Percentiles rank a stretch among this genome's conserved stretches.
Conservation (phyloP, 1,284 basidiomycete genomes). For the Trametes pubescens region DNA sequence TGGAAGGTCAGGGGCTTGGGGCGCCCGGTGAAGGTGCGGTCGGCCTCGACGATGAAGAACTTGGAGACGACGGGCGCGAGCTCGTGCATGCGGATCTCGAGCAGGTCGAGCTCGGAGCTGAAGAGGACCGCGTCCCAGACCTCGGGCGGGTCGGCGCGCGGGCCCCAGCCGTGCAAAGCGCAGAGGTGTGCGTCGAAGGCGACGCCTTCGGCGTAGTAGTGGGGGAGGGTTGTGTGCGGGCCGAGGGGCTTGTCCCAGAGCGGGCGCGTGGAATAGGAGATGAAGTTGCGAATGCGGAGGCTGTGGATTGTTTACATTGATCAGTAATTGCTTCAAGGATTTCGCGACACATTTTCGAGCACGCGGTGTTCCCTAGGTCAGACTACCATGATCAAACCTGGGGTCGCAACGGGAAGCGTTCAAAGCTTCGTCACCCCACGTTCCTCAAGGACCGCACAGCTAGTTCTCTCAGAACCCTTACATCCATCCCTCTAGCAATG, state of each 20-base stretch:
- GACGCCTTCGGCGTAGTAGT: slow-evolving; percentile 66
- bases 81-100: slow-evolving; percentile 75
- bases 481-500: not conserved
- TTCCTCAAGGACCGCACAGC: not conserved
- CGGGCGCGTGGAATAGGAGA: slow-evolving; percentile 69
- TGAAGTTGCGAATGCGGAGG: slow-evolving; percentile 52
- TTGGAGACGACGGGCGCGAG: slow-evolving; percentile 65
- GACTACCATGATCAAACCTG: no score
- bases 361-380: no score
- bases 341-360: not conserved
- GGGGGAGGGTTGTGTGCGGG: slow-evolving; percentile 56
- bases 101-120: slow-evolving; percentile 72
- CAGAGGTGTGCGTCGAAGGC: slow-evolving; percentile 55
- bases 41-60: slow-evolving; percentile 75
- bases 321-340: not conserved
- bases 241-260: slow-evolving; percentile 68
- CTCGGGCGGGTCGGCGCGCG: slow-evolving; percentile 39
- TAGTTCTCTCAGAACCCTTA: not conserved
- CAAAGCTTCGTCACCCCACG: no score
- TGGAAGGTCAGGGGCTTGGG: slow-evolving; percentile 64
- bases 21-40: slow-evolving; percentile 67
- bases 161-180: slow-evolving; percentile 61
- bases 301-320: slow-evolving; percentile 1
- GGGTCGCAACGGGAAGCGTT: no score
- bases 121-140: slow-evolving; percentile 66